Conservation (phyloP, 2,329 filamentous ascomycete genomes). For the Xylaria sp. region DNA sequence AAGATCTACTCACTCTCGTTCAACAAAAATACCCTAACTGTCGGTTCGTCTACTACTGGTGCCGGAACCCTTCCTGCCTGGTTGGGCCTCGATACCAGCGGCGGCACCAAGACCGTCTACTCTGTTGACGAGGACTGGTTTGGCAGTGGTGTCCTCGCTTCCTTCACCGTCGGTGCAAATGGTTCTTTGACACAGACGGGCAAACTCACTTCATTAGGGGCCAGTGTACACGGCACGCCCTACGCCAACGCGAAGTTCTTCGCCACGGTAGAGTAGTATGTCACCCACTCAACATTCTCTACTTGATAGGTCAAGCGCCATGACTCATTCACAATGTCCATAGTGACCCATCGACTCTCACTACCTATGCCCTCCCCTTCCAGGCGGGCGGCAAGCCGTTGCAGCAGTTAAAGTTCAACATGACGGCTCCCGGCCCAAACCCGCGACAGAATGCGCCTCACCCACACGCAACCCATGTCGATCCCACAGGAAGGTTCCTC, state of each 20-base stretch:
- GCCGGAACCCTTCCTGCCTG: conserved; percentile 53
- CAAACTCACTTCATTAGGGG: conserved; percentile 49
- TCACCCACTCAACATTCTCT: neutral
- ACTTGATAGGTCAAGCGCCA: neutral
- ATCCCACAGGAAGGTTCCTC: conserved; percentile 60
- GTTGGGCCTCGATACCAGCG: conserved; percentile 50
- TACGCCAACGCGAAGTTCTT: conserved; percentile 55
- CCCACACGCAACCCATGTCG: conserved; percentile 62
- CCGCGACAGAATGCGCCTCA: conserved; percentile 66
- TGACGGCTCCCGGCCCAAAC: conserved; percentile 55
- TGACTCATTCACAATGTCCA: conserved; percentile 25
- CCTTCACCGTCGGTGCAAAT: conserved; percentile 48
- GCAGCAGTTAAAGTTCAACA: conserved; percentile 55
- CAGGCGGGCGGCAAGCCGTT: conserved; percentile 43
- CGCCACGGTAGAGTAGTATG: conserved; percentile 58
- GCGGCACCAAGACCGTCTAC: conserved; percentile 47
- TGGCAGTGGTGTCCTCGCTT: conserved; percentile 50
- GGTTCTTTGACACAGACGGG: conserved; percentile 48
- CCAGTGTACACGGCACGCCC: conserved; percentile 54
- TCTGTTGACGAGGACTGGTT: conserved; percentile 52
- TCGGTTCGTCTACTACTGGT: conserved; percentile 45
- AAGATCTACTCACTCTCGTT: conserved; percentile 52
- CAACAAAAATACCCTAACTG: conserved; percentile 43
- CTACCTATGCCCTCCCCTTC: conserved; percentile 56
- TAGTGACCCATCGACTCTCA: conserved; percentile 56